Evolutionary conservation across 768 basidiomycete genomes (phyloP).

Genomic region (Suillus clintonianus): DNA sequence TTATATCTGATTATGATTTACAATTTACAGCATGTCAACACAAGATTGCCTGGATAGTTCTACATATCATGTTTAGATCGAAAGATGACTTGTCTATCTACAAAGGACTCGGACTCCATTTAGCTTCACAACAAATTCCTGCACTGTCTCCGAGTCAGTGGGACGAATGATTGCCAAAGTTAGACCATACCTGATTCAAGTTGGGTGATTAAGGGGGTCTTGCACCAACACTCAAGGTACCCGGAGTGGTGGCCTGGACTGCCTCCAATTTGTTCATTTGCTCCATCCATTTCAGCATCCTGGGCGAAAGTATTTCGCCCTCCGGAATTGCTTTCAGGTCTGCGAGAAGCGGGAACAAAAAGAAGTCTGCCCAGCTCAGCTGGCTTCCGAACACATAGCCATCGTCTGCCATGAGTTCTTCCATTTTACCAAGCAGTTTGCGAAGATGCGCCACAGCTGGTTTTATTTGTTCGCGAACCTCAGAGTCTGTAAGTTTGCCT

Average conservation of each 20-base stretch:
- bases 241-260: constrained; percentile 22
- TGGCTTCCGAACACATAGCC: constrained; percentile 31
- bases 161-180: background rate
- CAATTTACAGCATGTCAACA: background rate
- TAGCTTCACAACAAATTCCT: background rate
- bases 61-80: background rate
- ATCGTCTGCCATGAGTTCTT: constrained; percentile 24
- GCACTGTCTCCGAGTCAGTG: background rate
- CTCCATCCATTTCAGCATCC: constrained; percentile 25
- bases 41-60: background rate
- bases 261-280: constrained; percentile 25
- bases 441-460: constrained; percentile 18
- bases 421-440: constrained; percentile 16
- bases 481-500: constrained; percentile 20
- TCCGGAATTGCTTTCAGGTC: constrained; percentile 30
- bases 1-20: background rate
- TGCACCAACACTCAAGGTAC: constrained; percentile 27
- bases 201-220: constrained; percentile 19
- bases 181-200: background rate
- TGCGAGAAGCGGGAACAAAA: constrained; percentile 33
- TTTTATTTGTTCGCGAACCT: constrained; percentile 19
- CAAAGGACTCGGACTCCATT: background rate
- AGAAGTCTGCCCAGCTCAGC: constrained; percentile 35
- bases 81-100: background rate
- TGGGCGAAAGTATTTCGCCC: constrained; percentile 22